phyloP scores from a whole-genome alignment of 495 filamentous ascomycete genomes.

The Aspergillus sclerotiicarbonarius region DNA sequence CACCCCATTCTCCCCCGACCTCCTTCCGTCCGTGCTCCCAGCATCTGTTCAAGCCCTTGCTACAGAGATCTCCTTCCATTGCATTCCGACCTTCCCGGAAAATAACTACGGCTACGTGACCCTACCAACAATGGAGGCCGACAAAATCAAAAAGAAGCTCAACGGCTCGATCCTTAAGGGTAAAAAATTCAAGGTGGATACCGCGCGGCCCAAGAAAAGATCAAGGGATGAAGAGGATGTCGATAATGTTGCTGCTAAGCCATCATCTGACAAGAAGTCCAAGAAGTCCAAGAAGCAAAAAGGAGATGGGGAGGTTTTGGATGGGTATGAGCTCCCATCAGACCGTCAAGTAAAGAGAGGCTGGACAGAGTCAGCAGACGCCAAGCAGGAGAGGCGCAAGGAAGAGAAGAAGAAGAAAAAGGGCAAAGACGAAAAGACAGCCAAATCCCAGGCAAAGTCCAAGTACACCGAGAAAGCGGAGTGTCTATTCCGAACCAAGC shows the following conservation, averaged over 20 bases:
- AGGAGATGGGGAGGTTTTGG: conserved; percentile 58
- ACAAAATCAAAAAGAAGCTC: conserved; percentile 89
- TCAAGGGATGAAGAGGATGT: conserved; percentile 38
- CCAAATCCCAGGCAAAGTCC: conserved; percentile 61
- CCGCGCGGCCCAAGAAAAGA: conserved; percentile 62
- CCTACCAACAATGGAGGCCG: conserved; percentile 73
- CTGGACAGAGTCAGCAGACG: conserved; percentile 69
- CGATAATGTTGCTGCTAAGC: conserved; percentile 21
- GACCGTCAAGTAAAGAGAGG: conserved; percentile 82
- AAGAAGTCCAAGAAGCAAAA: conserved; percentile 62
- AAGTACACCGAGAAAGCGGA: conserved; percentile 77
- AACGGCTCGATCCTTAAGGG: conserved; percentile 85
- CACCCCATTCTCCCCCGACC: conserved; percentile 71
- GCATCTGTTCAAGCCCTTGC: conserved; percentile 63
- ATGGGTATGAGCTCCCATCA: conserved; percentile 69
- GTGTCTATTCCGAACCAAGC: conserved; percentile 75
- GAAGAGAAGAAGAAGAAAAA: conserved; percentile 49
- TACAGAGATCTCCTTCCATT: conserved; percentile 80
- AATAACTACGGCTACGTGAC: conserved; percentile 86
- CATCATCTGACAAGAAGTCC: conserved; percentile 12
- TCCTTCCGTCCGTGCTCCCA: conserved; percentile 67
- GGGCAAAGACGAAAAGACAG: conserved; percentile 51
- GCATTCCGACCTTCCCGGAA: conserved; percentile 81
- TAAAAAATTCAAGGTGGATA: conserved; percentile 77
- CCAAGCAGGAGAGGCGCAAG: conserved; percentile 51